Base-by-base conservation (phyloP, 2,329 filamentous ascomycete species). In the Arthrinium phaeospermum region DNA sequence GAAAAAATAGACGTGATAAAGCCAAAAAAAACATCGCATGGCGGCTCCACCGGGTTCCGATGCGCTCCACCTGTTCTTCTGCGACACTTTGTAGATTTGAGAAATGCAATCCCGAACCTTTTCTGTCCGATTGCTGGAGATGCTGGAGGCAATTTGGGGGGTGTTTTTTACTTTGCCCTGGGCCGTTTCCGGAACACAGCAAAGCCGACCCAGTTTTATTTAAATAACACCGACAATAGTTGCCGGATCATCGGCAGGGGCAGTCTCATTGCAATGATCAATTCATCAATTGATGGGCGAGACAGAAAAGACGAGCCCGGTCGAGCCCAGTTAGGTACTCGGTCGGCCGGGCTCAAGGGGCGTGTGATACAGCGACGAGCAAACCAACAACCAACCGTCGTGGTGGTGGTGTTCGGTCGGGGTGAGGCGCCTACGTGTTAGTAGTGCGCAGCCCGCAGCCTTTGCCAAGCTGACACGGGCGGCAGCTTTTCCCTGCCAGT, bases 21-120 rank as follows among this genome's bases (percentile, higher is more conserved):
- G 4, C 22, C 8, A 64, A 64, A 14, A 30, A 30, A 64, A n/a
- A 41, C 19, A n/a, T 64, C 57, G 57, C 57, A 64, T 64, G 57
- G 34, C 57, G 57, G 57, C 57, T 64, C 57, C 57, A 64, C 57
- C 34, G 22, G 34, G 16, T 64, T 64, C 57, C 57, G 57, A 64
- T 64, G 57, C 30, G 57, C 37, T 64, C 57, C 57, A 64, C 57
- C 57, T 64, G 57, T 64, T 64, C 57, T 64, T 64, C 34, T 64
- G 34, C 57, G 57, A 64, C 57, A 64, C 57, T 41, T 34, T n/a
- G 57, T 24, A 41, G 34, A 64, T 37, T 64, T 41, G 57, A 64
- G 57, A 37, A 61, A 64, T 64, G 57, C 57, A 64, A 64, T 64
- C 57, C 57, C 57, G 57, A 64, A 64, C 57, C 57, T 64, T 64